Conservation (phyloP, 306 rosid genomes). For the Erythrophleum fordii region DNA sequence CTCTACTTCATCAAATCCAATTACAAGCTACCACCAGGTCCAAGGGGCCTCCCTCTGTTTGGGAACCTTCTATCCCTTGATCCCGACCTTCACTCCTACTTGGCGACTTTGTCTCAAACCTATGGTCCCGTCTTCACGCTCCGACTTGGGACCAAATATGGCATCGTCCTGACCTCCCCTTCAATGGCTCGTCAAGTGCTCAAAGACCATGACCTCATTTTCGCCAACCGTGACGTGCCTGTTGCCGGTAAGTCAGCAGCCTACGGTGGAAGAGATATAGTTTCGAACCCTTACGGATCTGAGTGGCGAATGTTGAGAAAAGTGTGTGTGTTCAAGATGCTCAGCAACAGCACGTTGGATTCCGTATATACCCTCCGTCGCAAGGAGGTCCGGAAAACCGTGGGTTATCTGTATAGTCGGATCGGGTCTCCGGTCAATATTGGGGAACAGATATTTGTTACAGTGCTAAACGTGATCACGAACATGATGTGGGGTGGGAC, state of each 20-base stretch:
- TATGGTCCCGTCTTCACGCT: constrained; percentile 75
- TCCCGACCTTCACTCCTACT: constrained; percentile 77
- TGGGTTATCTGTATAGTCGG: constrained; percentile 34
- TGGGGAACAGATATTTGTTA: constrained; percentile 63
- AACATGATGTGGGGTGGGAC: constrained; percentile 79
- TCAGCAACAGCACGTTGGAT: constrained; percentile 57
- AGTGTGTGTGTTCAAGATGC: constrained; percentile 70
- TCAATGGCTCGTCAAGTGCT: constrained; percentile 60
- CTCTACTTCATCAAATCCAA: constrained; percentile 30
- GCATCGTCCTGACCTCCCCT: constrained; percentile 60
- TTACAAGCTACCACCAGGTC: constrained; percentile 65
- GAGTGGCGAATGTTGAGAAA: constrained; percentile 90
- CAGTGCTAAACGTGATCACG: constrained; percentile 67
- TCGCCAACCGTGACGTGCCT: constrained; percentile 83
- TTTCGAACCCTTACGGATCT: constrained; percentile 68
- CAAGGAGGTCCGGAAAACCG: constrained; percentile 53
- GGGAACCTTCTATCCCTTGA: constrained; percentile 72
- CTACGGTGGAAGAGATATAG: constrained; percentile 66
- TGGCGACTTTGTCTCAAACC: constrained; percentile 49
- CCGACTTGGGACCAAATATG: constrained; percentile 61
- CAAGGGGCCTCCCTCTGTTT: constrained; percentile 61
- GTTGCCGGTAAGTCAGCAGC: constrained; percentile 39
- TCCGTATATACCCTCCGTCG: constrained; percentile 68
- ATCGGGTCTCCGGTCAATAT: constrained; percentile 55
- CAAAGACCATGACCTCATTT: constrained; percentile 61